Evolutionary conservation across 1,284 basidiomycete species (phyloP).

Genomic region (Apiotrichum laibachii): DNA sequence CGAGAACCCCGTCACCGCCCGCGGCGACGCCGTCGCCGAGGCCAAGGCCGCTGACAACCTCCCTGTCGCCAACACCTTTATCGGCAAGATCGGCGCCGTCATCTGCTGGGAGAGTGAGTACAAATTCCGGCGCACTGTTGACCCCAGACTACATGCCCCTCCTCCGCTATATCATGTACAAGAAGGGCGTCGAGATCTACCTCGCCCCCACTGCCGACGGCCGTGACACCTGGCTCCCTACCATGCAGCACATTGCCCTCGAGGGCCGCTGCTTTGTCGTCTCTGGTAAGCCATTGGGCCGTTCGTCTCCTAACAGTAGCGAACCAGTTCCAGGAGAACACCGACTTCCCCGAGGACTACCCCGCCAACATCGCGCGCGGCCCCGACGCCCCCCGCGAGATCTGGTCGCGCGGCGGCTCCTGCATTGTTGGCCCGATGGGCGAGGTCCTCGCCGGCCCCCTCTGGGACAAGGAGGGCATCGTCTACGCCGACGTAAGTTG

Average conservation of each 20-base stretch:
- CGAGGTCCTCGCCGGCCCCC: slow-evolving; percentile 64
- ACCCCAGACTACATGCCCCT: slow-evolving; percentile 65
- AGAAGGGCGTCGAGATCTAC: slow-evolving; percentile 49
- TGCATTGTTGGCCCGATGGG: slow-evolving; percentile 67
- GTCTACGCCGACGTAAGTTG: slow-evolving; percentile 57
- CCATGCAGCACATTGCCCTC: slow-evolving; percentile 69
- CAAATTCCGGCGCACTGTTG: neutral
- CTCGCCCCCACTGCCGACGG: slow-evolving; percentile 58
- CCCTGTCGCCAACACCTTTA: slow-evolving; percentile 51
- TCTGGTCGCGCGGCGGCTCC: slow-evolving; percentile 59
- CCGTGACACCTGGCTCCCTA: slow-evolving; percentile 61
- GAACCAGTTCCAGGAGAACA: slow-evolving; percentile 31
- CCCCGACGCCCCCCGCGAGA: neutral
- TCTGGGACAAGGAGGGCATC: slow-evolving; percentile 61
- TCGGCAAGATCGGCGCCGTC: slow-evolving; percentile 57
- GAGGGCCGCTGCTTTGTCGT: slow-evolving; percentile 76
- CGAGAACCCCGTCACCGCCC: slow-evolving; percentile 46
- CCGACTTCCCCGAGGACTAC: slow-evolving; percentile 32
- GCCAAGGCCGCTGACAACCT: slow-evolving; percentile 30
- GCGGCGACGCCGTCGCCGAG: slow-evolving; percentile 4
- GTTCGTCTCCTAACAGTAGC: slow-evolving; percentile 9
- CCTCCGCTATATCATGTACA: slow-evolving; percentile 43
- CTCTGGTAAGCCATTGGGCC: slow-evolving; percentile 46
- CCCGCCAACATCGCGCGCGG: slow-evolving; percentile 15
- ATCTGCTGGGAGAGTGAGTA: slow-evolving; percentile 67